A percentile compares a stretch with the other conserved stretches of the same genome.
phyloP scores from a whole-genome alignment of 202 grass and related monocot species.

The Elaeis oleifera region DNA sequence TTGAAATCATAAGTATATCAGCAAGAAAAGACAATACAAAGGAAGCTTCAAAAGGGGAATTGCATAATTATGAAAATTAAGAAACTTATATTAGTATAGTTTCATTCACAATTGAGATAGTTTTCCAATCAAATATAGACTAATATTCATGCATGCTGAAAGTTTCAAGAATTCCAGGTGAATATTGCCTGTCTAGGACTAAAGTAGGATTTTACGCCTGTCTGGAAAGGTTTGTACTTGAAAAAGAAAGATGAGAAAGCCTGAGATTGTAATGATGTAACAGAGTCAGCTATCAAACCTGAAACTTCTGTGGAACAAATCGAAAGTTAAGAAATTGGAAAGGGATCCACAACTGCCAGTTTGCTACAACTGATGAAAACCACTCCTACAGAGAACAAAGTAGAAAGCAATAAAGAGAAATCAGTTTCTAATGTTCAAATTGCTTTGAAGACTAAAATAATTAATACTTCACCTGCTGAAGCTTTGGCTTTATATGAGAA shows the following conservation, averaged over 20 bases:
- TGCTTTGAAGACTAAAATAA: neutral
- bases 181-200: no score
- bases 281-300: slow-evolving; percentile 6
- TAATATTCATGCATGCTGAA: no score
- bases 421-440: neutral
- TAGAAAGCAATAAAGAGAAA: neutral
- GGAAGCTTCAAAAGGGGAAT: neutral
- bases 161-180: no score
- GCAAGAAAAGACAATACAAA: neutral
- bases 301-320: slow-evolving; percentile 55
- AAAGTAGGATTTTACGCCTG: no score
- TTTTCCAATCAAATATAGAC: no score
- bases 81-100: no score
- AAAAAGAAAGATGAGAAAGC: no score
- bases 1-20: slow-evolving; percentile 9
- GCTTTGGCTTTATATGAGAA: slow-evolving; percentile 70
- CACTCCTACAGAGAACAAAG: slow-evolving; percentile 50
- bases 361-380: slow-evolving; percentile 59
- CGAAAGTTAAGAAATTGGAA: slow-evolving; percentile 94
- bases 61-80: no score
- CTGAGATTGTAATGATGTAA: slow-evolving; percentile 3
- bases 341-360: slow-evolving; percentile 94
- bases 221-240: no score
- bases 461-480: slow-evolving; percentile 65
- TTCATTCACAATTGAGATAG: no score